phyloP scores from a whole-genome alignment of 768 basidiomycete genomes.

The Leccinum disarticulatum region DNA sequence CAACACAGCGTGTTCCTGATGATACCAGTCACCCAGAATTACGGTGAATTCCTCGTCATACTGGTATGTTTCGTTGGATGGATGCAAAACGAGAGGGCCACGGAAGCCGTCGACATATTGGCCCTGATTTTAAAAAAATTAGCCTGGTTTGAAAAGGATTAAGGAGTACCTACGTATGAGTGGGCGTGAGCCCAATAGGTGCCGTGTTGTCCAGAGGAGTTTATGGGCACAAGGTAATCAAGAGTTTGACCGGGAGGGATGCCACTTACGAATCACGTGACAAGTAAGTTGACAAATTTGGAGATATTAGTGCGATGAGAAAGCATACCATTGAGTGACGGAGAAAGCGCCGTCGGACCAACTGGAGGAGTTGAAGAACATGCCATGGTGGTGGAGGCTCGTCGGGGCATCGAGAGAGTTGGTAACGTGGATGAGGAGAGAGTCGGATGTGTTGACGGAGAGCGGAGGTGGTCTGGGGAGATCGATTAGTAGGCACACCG shows the following conservation, averaged over 20 bases:
- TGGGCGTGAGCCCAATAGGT: slow-evolving; percentile 84
- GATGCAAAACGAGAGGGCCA: slow-evolving; percentile 80
- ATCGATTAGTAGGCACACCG: not conserved
- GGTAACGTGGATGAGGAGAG: slow-evolving; percentile 70
- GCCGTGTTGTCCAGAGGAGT: slow-evolving; percentile 69
- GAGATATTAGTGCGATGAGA: accelerated
- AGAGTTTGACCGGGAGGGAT: slow-evolving; percentile 73
- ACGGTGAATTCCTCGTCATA: slow-evolving; percentile 94
- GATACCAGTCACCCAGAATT: slow-evolving; percentile 91
- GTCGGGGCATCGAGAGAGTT: slow-evolving; percentile 70
- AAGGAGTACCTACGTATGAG: slow-evolving; percentile 35
- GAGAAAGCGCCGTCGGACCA: slow-evolving; percentile 90
- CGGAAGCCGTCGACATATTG: slow-evolving; percentile 94
- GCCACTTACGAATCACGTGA: slow-evolving; percentile 44
- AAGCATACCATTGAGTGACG: slow-evolving; percentile 75
- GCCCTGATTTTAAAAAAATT: slow-evolving; percentile 43
- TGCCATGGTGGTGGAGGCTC: slow-evolving; percentile 89
- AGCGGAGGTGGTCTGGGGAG: slow-evolving; percentile 76
- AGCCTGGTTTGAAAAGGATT: not conserved
- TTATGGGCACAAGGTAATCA: slow-evolving; percentile 72
- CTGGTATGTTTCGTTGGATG: slow-evolving; percentile 56
- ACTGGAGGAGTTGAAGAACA: slow-evolving; percentile 85
- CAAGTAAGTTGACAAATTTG: not conserved
- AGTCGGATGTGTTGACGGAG: slow-evolving; percentile 68
- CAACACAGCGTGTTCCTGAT: slow-evolving; percentile 65